phyloP scores from a whole-genome alignment of 1,139 yeast species.

The Candida mesenterica region DNA sequence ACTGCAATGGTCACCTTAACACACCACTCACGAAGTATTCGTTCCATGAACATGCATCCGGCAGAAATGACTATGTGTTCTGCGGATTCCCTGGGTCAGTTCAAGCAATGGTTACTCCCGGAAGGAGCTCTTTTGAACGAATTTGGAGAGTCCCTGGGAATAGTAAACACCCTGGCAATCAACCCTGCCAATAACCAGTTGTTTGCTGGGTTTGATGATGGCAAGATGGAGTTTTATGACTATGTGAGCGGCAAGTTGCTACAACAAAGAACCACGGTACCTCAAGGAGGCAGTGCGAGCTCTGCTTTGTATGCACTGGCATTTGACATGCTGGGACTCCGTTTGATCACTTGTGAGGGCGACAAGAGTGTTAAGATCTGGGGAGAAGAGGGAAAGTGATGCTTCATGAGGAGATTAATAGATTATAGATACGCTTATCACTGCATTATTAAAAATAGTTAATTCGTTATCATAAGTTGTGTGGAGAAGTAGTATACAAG shows the following conservation, averaged over 20 bases:
- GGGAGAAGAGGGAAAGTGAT: slow-evolving; percentile 31
- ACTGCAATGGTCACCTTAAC: slow-evolving; percentile 53
- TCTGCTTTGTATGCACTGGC: slow-evolving; percentile 68
- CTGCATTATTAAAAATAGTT: background rate
- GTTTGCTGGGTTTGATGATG: slow-evolving; percentile 85
- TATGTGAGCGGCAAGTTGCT: slow-evolving; percentile 66
- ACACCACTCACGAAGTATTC: slow-evolving; percentile 79
- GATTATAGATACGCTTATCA: background rate
- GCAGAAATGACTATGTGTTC: slow-evolving; percentile 69
- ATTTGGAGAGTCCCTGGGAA: slow-evolving; percentile 50
- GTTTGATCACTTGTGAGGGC: slow-evolving; percentile 83
- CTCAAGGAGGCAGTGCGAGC: slow-evolving; percentile 68
- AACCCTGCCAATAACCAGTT: slow-evolving; percentile 64
- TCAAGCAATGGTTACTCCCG: slow-evolving; percentile 83
- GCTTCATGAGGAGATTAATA: background rate
- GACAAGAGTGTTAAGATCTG: slow-evolving; percentile 89
- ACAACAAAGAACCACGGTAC: slow-evolving; percentile 52
- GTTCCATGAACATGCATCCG: slow-evolving; percentile 72
- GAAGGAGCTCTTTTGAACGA: slow-evolving; percentile 61
- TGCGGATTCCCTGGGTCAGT: slow-evolving; percentile 74
- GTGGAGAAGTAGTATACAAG: too few relatives aligned
- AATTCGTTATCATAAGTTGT: background rate
- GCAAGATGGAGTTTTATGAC: slow-evolving; percentile 74
- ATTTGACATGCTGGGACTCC: slow-evolving; percentile 77
- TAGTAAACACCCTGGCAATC: slow-evolving; percentile 66